These are phyloP conservation scores for Hypoxylon sp. DNA, from an alignment of 2,329 filamentous ascomycete genomes.

Conservation along the genomic window DNA sequence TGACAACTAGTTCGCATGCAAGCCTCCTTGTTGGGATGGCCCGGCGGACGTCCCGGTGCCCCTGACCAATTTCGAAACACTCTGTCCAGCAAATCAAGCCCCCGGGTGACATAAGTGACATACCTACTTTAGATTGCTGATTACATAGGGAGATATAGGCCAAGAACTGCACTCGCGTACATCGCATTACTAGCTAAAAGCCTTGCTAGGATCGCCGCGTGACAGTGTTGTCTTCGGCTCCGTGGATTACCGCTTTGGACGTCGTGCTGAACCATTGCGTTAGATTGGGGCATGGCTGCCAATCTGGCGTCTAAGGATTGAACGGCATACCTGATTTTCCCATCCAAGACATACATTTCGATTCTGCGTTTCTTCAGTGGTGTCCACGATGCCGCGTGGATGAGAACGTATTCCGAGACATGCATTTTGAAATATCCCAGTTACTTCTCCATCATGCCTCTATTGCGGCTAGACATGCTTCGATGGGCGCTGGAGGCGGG, in stretches of 20 bases:
- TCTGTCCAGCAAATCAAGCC: slow-evolving; percentile 12
- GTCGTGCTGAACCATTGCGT: slow-evolving; percentile 11
- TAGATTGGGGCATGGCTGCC: slow-evolving; percentile 4
- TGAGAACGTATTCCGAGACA: slow-evolving; percentile 7
- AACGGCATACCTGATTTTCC: slow-evolving; percentile 5
- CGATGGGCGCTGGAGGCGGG: background rate
- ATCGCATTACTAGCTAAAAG: background rate
- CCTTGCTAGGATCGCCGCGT: background rate
- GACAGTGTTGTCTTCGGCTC: background rate
- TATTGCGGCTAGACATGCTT: slow-evolving; percentile 1
- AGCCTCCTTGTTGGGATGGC: slow-evolving; percentile 21
- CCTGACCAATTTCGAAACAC: slow-evolving; percentile 13
- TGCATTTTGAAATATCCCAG: background rate
- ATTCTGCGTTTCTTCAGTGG: slow-evolving; percentile 21
- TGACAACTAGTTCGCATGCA: slow-evolving; percentile 25
- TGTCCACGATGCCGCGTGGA: slow-evolving; percentile 3
- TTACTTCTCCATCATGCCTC: background rate
- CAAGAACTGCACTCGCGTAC: background rate
- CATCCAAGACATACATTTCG: slow-evolving; percentile 14
- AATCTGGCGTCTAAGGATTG: background rate
- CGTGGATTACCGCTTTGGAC: slow-evolving; percentile 1
- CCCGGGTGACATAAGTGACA: background rate
- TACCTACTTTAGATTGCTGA: background rate
- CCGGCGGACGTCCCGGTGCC: slow-evolving; percentile 12
- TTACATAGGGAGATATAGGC: background rate